A percentile compares a stretch with the other conserved stretches of the same genome.
Evolutionary conservation across 352 stramenopile genomes (phyloP).

Genomic region (Peronospora belbahrii): DNA sequence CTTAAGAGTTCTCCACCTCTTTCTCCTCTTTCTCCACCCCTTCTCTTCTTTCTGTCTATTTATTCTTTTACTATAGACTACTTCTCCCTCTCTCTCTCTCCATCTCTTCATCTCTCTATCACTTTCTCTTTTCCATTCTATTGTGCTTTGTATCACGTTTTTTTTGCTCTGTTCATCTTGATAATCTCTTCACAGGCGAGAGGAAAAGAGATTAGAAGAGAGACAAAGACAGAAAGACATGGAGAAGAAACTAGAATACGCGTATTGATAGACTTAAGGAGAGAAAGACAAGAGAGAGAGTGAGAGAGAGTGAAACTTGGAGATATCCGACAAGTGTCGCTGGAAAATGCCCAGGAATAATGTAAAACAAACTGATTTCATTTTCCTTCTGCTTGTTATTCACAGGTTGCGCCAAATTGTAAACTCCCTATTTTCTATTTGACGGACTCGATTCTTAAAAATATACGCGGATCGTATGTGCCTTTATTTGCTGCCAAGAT

Average conservation of each 20-base stretch:
- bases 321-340: too few relatives aligned
- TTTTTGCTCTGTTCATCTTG: too few relatives aligned
- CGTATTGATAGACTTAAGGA: too few relatives aligned
- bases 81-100: not conserved
- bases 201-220: not conserved
- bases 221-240: slow-evolving; percentile 6
- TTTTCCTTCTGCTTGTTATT: slow-evolving; percentile 2
- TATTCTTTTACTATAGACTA: not conserved
- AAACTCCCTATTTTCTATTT: slow-evolving; percentile 88
- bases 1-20: not conserved
- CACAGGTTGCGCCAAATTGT: slow-evolving; percentile 62
- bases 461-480: slow-evolving; percentile 69
- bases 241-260: not conserved
- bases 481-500: slow-evolving; percentile 62
- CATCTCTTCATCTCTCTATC: too few relatives aligned
- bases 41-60: slow-evolving; percentile 6
- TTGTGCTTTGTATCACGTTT: too few relatives aligned
- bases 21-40: not conserved
- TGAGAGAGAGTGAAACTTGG: too few relatives aligned
- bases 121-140: too few relatives aligned
- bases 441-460: slow-evolving; percentile 88
- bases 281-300: too few relatives aligned
- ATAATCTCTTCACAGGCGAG: not conserved
- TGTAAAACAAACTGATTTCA: slow-evolving; percentile 14
- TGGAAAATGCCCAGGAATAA: too few relatives aligned